Percentiles rank a stretch among this genome's conserved stretches.
Conservation (phyloP, 164 flowering plant species). For the Buxus sempervirens region DNA sequence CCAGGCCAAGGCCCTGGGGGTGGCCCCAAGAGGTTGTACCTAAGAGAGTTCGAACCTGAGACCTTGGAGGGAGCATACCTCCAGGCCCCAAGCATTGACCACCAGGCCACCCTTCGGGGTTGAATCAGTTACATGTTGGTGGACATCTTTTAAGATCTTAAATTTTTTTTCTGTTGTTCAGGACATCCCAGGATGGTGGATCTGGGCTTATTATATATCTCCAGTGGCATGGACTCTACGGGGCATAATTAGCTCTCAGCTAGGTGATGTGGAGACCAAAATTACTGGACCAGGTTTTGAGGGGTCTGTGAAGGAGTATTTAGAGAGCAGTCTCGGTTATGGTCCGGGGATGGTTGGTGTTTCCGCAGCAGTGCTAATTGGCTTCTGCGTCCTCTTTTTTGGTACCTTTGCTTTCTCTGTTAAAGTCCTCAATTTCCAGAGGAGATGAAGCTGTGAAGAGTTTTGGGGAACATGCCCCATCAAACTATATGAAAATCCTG, state of each 20-base stretch:
- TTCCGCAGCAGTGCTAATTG: constrained; percentile 43
- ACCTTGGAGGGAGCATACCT: too few species aligned
- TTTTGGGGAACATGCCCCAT: too few species aligned
- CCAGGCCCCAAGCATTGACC: too few species aligned
- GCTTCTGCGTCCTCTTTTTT: constrained; percentile 57
- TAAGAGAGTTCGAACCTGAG: too few species aligned
- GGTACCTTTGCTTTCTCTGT: constrained; percentile 57
- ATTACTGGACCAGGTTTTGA: constrained; percentile 52
- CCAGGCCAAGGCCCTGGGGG: too few species aligned
- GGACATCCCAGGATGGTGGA: constrained; percentile 87
- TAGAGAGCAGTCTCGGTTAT: constrained; percentile 47
- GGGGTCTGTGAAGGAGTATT: constrained; percentile 63
- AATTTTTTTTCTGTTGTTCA: constrained; percentile 15
- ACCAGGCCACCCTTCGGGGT: too few species aligned
- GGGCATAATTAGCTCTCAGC: constrained; percentile 71
- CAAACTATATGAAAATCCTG: too few species aligned
- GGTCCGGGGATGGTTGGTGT: constrained; percentile 48
- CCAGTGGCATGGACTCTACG: constrained; percentile 82
- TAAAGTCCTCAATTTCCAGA: constrained; percentile 73
- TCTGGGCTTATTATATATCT: constrained; percentile 79
- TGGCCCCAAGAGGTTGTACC: too few species aligned
- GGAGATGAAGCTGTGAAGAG: constrained; percentile 26
- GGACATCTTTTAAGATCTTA: neutral
- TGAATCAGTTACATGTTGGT: too few species aligned
- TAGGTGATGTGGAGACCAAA: constrained; percentile 65